These are phyloP conservation scores for Penicillium crystallinum DNA, from an alignment of 495 filamentous ascomycete species.

Conservation along the genomic window DNA sequence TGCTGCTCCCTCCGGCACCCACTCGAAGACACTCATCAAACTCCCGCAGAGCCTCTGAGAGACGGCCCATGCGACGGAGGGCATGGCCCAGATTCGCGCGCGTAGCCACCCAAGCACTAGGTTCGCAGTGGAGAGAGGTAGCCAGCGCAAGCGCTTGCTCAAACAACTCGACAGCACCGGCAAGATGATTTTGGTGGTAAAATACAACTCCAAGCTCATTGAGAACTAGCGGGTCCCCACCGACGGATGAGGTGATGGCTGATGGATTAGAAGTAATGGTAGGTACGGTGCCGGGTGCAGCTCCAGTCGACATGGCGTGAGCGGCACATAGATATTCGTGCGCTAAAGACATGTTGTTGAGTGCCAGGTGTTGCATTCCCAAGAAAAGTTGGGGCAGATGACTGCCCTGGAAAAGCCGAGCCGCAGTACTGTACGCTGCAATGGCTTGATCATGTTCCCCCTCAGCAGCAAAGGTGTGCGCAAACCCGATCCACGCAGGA, in stretches of 20 bases:
- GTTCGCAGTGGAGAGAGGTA: conserved; percentile 72
- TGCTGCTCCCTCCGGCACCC: conserved; percentile 63
- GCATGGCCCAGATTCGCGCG: conserved; percentile 87
- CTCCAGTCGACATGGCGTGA: conserved; percentile 62
- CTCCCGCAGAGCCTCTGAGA: conserved; percentile 66
- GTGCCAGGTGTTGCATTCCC: conserved; percentile 94
- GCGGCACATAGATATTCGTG: conserved; percentile 92
- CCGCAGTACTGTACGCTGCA: conserved; percentile 93
- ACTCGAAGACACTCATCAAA: conserved; percentile 79
- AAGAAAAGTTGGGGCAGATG: conserved; percentile 95
- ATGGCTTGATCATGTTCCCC: conserved; percentile 99
- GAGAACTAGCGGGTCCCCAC: conserved; percentile 76
- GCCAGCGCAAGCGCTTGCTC: conserved; percentile 68
- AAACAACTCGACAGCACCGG: conserved; percentile 69
- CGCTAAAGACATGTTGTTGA: conserved; percentile 93
- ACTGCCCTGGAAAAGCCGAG: conserved; percentile 91
- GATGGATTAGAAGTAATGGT: conserved; percentile 31
- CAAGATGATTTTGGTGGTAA: conserved; percentile 81
- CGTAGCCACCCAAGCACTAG: conserved; percentile 79
- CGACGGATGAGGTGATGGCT: conserved; percentile 47
- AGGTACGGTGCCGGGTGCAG: conserved; percentile 33
- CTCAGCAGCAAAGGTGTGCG: conserved; percentile 99
- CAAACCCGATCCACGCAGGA: conserved; percentile 98
- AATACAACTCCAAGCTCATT: conserved; percentile 94
- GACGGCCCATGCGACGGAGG: conserved; percentile 63